Evolutionary conservation across 2,329 filamentous ascomycete genomes (phyloP), one percentile per base, ranked within the genome.

Genomic region (Diaporthe velutina): DNA sequence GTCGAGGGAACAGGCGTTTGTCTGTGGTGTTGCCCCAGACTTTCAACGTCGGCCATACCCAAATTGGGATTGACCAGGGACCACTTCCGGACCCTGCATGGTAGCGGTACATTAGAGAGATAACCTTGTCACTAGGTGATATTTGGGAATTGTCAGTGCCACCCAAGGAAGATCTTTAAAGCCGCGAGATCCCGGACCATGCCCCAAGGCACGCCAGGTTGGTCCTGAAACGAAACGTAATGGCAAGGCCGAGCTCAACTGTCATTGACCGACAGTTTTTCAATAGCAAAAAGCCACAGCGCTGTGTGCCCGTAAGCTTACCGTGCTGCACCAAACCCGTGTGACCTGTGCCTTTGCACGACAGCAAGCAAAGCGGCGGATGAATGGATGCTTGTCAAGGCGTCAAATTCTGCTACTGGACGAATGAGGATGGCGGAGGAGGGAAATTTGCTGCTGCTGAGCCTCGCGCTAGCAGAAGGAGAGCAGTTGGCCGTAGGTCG

Each of bases 101-200:
- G 15, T 10, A 40, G 64, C 28, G 64, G 64, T 30, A 54, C 64
- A 54, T 40, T 12, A 30, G 33, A 68, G 48, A 68, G n/a, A 54
- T 68, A 68, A 40, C 64, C 48, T 54, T 68, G 64, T 68, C 64
- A 22, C 64, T 54, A 54, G 64, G 48, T 68, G 64, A 68, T 30
- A 54, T 68, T 40, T 54, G 45, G 64, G 64, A 68, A 68, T 54
- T 68, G 64, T 68, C 64, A 68, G 64, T 68, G 64, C 64, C 64
- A 68, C 64, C 64, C 64, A 54, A 54, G 64, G 64, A 54, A 54
- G 64, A 68, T 68, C 45, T 54, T 40, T 68, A 68, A 54, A 68
- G 64, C 64, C 64, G 64, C 64, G 64, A 68, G 64, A 68, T 54
- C 70, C 45, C 48, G 57, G 70, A 42, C 70, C 70, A 54, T 61